phyloP scores from a whole-genome alignment of 2,329 filamentous ascomycete genomes.

The Cercospora sesami region DNA sequence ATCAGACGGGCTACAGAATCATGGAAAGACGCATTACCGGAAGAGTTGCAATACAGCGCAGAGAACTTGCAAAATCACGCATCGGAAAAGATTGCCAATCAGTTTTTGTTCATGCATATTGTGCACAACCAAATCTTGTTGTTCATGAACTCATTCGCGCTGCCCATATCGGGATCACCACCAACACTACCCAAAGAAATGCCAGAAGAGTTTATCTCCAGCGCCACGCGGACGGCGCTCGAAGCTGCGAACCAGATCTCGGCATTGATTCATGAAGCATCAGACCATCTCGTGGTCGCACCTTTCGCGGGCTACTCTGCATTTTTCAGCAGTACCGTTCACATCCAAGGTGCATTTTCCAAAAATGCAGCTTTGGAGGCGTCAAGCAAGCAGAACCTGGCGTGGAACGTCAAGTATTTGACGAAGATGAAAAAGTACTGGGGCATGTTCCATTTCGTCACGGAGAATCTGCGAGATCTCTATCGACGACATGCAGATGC shows the following conservation, averaged over 20 bases:
- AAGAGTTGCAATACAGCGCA: slow-evolving; percentile 68
- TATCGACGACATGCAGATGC: slow-evolving; percentile 83
- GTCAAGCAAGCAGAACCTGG: slow-evolving; percentile 77
- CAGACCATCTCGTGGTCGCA: slow-evolving; percentile 77
- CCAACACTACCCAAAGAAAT: slow-evolving; percentile 62
- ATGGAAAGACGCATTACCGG: slow-evolving; percentile 69
- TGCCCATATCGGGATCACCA: slow-evolving; percentile 65
- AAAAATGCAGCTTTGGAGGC: slow-evolving; percentile 74
- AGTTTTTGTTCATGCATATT: slow-evolving; percentile 90
- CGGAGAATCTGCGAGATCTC: slow-evolving; percentile 85
- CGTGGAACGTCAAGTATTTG: slow-evolving; percentile 84
- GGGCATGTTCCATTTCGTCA: slow-evolving; percentile 98
- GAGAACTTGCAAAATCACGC: slow-evolving; percentile 85
- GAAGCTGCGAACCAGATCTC: slow-evolving; percentile 86
- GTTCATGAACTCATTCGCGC: slow-evolving; percentile 85
- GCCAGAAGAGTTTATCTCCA: slow-evolving; percentile 74
- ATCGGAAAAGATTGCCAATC: slow-evolving; percentile 81
- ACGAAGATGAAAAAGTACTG: slow-evolving; percentile 96
- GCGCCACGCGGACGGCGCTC: slow-evolving; percentile 73
- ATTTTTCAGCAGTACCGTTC: slow-evolving; percentile 90
- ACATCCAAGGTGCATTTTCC: slow-evolving; percentile 88
- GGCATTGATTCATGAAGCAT: slow-evolving; percentile 74
- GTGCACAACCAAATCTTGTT: slow-evolving; percentile 84
- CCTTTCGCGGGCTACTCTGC: slow-evolving; percentile 95
- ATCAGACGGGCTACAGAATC: slow-evolving; percentile 71